Evolutionary conservation across 352 stramenopile species (phyloP), one percentile per base, ranked within the genome.

Genomic region (Phytophthora pistaciae): DNA sequence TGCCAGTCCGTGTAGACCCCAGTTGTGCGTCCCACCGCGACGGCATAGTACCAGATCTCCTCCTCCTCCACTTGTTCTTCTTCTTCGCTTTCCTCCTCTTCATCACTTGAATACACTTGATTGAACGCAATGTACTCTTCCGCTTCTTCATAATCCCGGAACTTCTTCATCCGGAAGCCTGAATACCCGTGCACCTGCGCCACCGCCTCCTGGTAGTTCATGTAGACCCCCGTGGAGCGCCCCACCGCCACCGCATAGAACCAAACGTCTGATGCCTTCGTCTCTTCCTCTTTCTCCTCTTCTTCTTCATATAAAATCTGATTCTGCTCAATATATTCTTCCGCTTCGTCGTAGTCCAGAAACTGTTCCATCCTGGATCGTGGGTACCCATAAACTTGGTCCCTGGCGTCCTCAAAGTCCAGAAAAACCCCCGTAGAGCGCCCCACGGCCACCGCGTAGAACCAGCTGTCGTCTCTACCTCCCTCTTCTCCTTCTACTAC

Each of bases 191-290:
- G 59, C 20, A 68, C 53, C 23, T 72, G 59, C n/a, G 59, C 18
- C 42, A 68, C 7, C 11, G 59, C 66, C 11, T 68, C 59, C 11
- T 48, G 18, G 16, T 38, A 49, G 29, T 63, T 69, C 29, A 62
- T 61, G 68, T 75, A 93, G 44, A 93, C 65, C 38, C 85, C 83
- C 3, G 70, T 75, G 10, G 25, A 62, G 16, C 82, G 72, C 0
- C 85, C 85, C 3, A 79, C 62, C 0, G 85, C 83, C 38, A 91
- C 84, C 0, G 82, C 80, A 71, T 91, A 92, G 50, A 66, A 57
- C 59, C 59, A 65, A 25, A 25, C 31, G 18, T 3, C 13, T 16
- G 16, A 14, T 10, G 0, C 40, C 38, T 40, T 52, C 38, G 14
- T 18, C 23, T 62, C 38, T 29, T 60, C 31, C 21, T 25, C 21